Evolutionary conservation across 371 early-diverging fungal genomes (phyloP).

Genomic region (Mucor circinelloides): DNA sequence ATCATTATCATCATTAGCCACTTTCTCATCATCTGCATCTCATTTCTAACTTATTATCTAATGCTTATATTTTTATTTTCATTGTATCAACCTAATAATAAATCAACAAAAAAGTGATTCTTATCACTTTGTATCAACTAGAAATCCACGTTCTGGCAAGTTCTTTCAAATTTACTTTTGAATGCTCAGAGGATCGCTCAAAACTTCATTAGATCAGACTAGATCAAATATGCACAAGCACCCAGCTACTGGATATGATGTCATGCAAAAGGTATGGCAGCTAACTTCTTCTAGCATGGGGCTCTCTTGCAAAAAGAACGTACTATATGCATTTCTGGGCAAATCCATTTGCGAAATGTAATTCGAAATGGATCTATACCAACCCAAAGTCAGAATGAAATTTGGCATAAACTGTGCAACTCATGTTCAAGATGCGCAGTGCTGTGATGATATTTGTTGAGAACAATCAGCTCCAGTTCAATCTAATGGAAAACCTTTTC

Average conservation of each 20-base stretch:
- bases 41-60: background rate
- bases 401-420: conserved; percentile 1
- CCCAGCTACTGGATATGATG: too few species aligned
- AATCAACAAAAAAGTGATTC: background rate
- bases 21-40: background rate
- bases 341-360: too few species aligned
- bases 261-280: too few species aligned
- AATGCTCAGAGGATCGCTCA: too few species aligned
- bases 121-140: background rate
- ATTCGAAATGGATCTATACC: background rate
- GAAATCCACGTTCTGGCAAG: too few species aligned
- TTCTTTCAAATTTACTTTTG: too few species aligned
- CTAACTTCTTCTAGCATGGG: too few species aligned
- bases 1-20: background rate
- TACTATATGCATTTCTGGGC: too few species aligned
- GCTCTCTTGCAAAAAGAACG: too few species aligned
- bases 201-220: too few species aligned
- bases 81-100: background rate
- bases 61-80: background rate
- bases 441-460: background rate
- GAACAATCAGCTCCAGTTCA: background rate
- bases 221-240: too few species aligned
- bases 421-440: background rate
- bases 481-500: background rate
- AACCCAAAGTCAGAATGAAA: background rate